These are phyloP conservation scores for Cystobasidium sp. DNA, from an alignment of 1,284 basidiomycete species.

Conservation along the genomic window DNA sequence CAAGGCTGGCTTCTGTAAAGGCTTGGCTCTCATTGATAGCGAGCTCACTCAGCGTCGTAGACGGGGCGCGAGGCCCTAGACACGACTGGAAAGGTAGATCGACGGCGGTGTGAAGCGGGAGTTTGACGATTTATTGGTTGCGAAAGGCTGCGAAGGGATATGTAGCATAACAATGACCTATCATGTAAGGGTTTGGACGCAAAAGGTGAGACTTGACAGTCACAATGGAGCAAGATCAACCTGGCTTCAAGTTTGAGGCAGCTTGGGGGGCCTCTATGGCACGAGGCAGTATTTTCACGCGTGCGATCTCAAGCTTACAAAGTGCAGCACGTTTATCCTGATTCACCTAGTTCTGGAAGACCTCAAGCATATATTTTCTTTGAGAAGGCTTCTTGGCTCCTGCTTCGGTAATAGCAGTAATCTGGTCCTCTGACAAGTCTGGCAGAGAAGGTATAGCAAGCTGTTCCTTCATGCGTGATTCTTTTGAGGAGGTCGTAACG, in stretches of 20 bases:
- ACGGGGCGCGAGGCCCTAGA: background rate
- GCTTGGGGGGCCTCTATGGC: too few relatives aligned
- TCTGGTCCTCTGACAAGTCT: constrained; percentile 28
- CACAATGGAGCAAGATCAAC: too few relatives aligned
- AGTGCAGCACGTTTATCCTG: background rate
- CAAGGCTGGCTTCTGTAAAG: constrained; percentile 28
- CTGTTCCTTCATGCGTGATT: constrained; percentile 45
- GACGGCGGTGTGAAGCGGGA: too few relatives aligned
- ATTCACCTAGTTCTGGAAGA: constrained; percentile 3
- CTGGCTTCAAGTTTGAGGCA: too few relatives aligned
- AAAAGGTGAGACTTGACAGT: too few relatives aligned
- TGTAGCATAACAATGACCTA: too few relatives aligned
- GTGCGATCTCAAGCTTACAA: too few relatives aligned
- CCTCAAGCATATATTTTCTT: constrained; percentile 41
- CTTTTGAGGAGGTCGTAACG: constrained; percentile 44
- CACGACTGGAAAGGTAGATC: background rate
- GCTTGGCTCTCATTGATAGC: constrained; percentile 27
- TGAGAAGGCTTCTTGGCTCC: constrained; percentile 26
- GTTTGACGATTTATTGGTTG: too few relatives aligned
- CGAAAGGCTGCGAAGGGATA: too few relatives aligned
- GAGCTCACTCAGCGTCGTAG: constrained; percentile 3
- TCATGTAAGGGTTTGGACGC: too few relatives aligned
- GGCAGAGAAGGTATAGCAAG: constrained; percentile 24
- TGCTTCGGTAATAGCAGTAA: constrained; percentile 40
- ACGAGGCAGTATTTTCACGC: too few relatives aligned